Percentiles rank a stretch among this genome's conserved stretches.
Conservation (phyloP, 257 asterid genomes). For the Sherardia arvensis region DNA sequence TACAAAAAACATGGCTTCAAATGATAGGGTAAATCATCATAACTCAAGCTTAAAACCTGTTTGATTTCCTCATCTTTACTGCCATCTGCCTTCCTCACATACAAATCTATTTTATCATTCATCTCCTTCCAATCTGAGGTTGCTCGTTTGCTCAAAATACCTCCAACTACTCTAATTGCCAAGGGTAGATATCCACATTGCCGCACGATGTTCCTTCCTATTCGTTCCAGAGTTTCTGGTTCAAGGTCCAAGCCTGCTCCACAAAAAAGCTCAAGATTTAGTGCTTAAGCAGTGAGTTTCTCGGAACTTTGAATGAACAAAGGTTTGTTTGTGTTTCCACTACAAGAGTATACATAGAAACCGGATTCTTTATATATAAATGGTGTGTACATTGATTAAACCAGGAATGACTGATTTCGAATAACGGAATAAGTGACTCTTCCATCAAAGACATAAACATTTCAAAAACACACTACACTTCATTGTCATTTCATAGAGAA, state of each 20-base stretch:
- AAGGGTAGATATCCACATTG: not conserved
- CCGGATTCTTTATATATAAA: too few relatives aligned
- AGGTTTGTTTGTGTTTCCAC: too few relatives aligned
- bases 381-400: too few relatives aligned
- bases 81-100: conserved; percentile 5
- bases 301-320: too few relatives aligned
- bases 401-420: too few relatives aligned
- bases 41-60: conserved; percentile 14
- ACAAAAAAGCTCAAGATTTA: not conserved
- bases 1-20: conserved; percentile 19
- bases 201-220: not conserved
- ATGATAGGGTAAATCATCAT: conserved; percentile 16
- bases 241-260: not conserved
- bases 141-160: not conserved
- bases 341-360: too few relatives aligned
- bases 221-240: not conserved
- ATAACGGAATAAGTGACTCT: too few relatives aligned
- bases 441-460: too few relatives aligned
- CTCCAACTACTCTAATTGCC: not conserved
- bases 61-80: not conserved
- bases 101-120: not conserved
- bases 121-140: not conserved
- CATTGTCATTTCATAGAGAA: too few relatives aligned
- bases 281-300: too few relatives aligned
- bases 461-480: too few relatives aligned